Evolutionary conservation across 75 land plant genomes (phyloP), one percentile per base, ranked within the genome.

Genomic region (Adiantum capillusveneris): DNA sequence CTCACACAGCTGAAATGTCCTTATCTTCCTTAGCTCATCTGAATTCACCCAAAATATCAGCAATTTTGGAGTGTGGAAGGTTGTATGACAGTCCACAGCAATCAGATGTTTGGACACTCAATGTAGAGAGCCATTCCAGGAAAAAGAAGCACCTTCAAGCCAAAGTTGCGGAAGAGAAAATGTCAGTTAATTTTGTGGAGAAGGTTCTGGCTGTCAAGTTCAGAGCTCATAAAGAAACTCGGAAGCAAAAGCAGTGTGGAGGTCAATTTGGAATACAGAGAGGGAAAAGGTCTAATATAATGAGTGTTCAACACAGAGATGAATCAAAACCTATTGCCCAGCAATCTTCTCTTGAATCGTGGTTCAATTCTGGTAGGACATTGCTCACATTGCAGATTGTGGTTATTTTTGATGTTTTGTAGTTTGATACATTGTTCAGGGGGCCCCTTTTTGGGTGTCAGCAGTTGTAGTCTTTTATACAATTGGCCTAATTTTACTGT

Each of bases 191-290:
- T 44, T 77, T 74, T 31, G 39, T 29, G 43, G 78, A 74, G 72
- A 39, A 25, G 12, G 50, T 67, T n/a, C 59, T 77, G 31, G 36
- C 66, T 20, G 42, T 77, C 48, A 77, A 69, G 65, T 77, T 62
- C 41, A 45, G 67, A 50, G 54, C 66, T 41, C 31, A 72, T 28
- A 77, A n/a, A n/a, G n/a, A n/a, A n/a, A n/a, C n/a, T n/a, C n/a
- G n/a, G n/a, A n/a, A n/a, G n/a, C n/a, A n/a, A n/a, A 62, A 42
- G 76, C 58, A 37, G 62, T 51, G 3, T 75, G 75, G 75, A 53
- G 53, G 51, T 43, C n/a, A n/a, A n/a, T n/a, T n/a, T n/a, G n/a
- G n/a, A n/a, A n/a, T 0, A 21, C 24, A 14, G 30, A 39, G 13
- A 44, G 18, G 11, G 21, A 26, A 46, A 61, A 52, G 57, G 13